Evolutionary conservation across 192 early-diverging fungal species (phyloP).

Genomic region (Umbelopsis sp.): DNA sequence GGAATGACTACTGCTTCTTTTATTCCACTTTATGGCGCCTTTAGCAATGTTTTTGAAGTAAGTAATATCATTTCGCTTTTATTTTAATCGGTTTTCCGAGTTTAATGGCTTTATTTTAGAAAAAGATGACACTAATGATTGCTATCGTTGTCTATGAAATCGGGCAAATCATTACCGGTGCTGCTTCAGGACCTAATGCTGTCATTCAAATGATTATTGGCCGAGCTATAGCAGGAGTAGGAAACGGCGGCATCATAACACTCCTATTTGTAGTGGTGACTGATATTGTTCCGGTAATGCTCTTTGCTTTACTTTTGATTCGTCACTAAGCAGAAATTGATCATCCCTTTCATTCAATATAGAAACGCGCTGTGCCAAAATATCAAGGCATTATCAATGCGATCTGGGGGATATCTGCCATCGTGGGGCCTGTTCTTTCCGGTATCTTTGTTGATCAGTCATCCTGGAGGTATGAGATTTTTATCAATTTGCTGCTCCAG

Average conservation of each 20-base stretch:
- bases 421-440: slow-evolving; percentile 65
- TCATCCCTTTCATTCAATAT: neutral
- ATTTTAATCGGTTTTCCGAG: slow-evolving; percentile 43
- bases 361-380: slow-evolving; percentile 70
- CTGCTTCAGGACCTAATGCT: slow-evolving; percentile 12
- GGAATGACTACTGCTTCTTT: slow-evolving; percentile 66
- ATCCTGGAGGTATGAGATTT: neutral
- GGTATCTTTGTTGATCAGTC: slow-evolving; percentile 3
- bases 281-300: slow-evolving; percentile 70
- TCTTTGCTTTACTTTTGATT: neutral
- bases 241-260: slow-evolving; percentile 76
- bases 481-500: no score
- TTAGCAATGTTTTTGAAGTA: slow-evolving; percentile 79
- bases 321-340: neutral
- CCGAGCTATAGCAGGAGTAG: slow-evolving; percentile 82
- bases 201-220: slow-evolving; percentile 58
- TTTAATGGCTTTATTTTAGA: slow-evolving; percentile 66
- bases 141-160: slow-evolving; percentile 72
- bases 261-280: slow-evolving; percentile 76
- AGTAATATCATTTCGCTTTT: slow-evolving; percentile 35
- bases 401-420: slow-evolving; percentile 76
- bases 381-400: slow-evolving; percentile 83
- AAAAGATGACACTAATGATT: slow-evolving; percentile 68
- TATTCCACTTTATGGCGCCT: slow-evolving; percentile 71
- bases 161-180: slow-evolving; percentile 63